These are phyloP conservation scores for Pseudonitzschia delicatissima DNA, from an alignment of 108 stramenopile species.

Conservation along the genomic window DNA sequence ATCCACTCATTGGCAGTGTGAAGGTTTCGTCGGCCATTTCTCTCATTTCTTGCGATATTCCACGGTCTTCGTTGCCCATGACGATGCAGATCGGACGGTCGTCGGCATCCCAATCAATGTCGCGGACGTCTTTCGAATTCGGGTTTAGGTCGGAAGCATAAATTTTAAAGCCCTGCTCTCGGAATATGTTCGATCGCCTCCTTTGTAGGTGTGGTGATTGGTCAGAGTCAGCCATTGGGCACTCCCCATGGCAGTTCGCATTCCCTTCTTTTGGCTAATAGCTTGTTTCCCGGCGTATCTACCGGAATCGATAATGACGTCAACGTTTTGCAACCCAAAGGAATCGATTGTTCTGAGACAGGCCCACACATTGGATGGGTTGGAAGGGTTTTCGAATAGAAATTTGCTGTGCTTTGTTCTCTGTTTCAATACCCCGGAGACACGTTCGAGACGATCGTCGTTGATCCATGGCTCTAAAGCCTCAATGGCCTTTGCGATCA, in stretches of 20 bases:
- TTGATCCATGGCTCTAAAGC: constrained; percentile 48
- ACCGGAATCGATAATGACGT: constrained; percentile 61
- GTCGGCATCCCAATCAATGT: constrained; percentile 56
- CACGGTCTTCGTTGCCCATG: constrained; percentile 90
- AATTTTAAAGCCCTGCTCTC: constrained; percentile 53
- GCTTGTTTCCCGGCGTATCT: constrained; percentile 67
- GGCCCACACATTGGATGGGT: constrained; percentile 95
- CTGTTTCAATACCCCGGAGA: constrained; percentile 49
- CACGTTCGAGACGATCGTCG: constrained; percentile 53
- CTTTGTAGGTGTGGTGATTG: constrained; percentile 29
- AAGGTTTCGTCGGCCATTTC: constrained; percentile 73
- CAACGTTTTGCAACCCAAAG: constrained; percentile 81
- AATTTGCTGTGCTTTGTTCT: constrained; percentile 63
- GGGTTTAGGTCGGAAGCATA: constrained; percentile 74
- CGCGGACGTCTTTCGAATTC: constrained; percentile 58
- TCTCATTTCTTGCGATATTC: constrained; percentile 69
- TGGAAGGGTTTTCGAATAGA: constrained; percentile 92
- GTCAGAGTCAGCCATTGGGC: constrained; percentile 67
- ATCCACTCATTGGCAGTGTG: constrained; percentile 84
- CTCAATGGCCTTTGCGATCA: constrained; percentile 29
- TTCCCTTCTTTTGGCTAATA: constrained; percentile 65
- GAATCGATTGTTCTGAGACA: constrained; percentile 90
- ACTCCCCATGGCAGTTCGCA: constrained; percentile 77
- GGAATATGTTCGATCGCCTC: constrained; percentile 34
- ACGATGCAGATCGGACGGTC: constrained; percentile 75